Conservation (phyloP, 2,329 filamentous ascomycete genomes). For the Claviceps monticola region DNA sequence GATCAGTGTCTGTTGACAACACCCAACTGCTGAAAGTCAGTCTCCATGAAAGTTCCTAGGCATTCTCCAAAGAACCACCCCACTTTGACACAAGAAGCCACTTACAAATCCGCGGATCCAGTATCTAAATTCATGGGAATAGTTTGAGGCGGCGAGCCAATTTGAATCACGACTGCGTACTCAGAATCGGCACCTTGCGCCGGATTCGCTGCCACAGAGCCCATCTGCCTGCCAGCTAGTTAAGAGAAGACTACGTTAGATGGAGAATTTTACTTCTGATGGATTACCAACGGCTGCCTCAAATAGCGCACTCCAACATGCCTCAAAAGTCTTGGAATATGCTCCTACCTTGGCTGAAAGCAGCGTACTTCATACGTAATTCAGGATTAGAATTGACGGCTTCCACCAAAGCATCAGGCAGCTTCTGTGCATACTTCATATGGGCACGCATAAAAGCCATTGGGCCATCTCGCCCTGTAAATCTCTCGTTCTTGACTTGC, state of each 20-base stretch:
- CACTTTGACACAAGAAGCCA: neutral
- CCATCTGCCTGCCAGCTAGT: conserved; percentile 9
- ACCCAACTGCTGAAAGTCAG: conserved; percentile 41
- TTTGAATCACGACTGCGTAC: conserved; percentile 46
- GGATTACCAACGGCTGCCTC: neutral
- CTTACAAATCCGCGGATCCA: conserved; percentile 34
- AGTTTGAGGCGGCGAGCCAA: conserved; percentile 43
- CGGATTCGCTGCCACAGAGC: conserved; percentile 13
- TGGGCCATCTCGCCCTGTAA: conserved; percentile 18
- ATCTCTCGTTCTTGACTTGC: conserved; percentile 22
- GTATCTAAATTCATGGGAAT: conserved; percentile 61
- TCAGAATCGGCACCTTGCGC: conserved; percentile 33
- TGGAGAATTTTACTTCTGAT: neutral
- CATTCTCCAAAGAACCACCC: neutral
- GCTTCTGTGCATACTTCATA: conserved; percentile 22
- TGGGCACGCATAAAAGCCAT: conserved; percentile 18
- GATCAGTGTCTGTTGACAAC: conserved; percentile 44
- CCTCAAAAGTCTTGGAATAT: neutral
- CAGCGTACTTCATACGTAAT: conserved; percentile 13
- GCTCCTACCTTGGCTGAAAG: conserved; percentile 2
- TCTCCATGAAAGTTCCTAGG: neutral
- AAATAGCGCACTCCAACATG: neutral
- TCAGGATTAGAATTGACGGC: conserved; percentile 12
- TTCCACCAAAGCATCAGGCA: conserved; percentile 15
- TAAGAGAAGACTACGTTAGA: neutral